Base-by-base conservation (phyloP, 2,329 filamentous ascomycete genomes). In the Diaporthe sp. region DNA sequence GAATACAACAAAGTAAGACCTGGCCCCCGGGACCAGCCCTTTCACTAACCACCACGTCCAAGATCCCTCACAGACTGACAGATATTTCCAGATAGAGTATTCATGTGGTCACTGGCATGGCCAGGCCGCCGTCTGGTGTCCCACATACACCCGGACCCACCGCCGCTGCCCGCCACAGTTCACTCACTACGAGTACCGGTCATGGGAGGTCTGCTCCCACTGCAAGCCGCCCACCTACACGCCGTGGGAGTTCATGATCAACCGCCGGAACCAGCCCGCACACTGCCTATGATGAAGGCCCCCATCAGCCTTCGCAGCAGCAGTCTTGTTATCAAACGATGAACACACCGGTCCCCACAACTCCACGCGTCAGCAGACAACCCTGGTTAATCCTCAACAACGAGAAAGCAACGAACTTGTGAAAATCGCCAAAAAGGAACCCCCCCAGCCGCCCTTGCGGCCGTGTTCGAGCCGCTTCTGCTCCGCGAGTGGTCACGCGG, bases 31-130 rank as follows among this genome's bases (percentile, higher is more conserved):
- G 44, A 49, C 44, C 17, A 22, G 25, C 22, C 6, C 44, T 47
- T n/a, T 7, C 20, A 5, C 42, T 6, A 0, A 5, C 34, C 17
- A 25, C 44, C 22, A 53, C 22, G 7, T 5, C 4, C 37, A 58
- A 28, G 39, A 10, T 28, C 13, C 22, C 13, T 22, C 44, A 13
- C 9, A 60, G 28, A 28, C 65, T 65, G n/a, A 57, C 47, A 58
- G 12, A 63, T 31, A n/a, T 63, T n/a, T 28, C 34, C 20, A 72
- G 88, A 88, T 88, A 75, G 86, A 89, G 76, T 84, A 89, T 76
- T 87, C 88, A 81, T 89, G 88, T 77, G 85, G 87, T 72, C 87
- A 89, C 81, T 88, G 87, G 82, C 88, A 89, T 78, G 80, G 86
- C 77, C 85, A 87, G 74, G 85, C 86, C 76, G 86, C 85, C 37